Base-by-base conservation (phyloP, 2,329 filamentous ascomycete species). In the Colletotrichum gigasporum region DNA sequence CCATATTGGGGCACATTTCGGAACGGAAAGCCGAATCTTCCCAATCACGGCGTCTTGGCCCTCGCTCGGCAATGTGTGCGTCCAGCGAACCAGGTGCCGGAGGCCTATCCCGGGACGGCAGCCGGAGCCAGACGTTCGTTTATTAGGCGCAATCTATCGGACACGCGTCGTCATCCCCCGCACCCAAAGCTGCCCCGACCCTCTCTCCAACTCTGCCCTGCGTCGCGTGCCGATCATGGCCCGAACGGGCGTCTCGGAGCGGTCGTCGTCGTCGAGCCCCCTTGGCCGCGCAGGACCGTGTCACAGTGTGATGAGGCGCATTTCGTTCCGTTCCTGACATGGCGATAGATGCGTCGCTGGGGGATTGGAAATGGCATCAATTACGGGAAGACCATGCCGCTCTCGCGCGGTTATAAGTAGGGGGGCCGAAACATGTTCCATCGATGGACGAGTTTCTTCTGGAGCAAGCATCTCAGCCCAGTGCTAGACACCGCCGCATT, bases 11-110 rank as follows among this genome's bases (percentile, higher is more conserved):
- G n/a, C n/a, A n/a, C n/a, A 30, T 48, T 35, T 48, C 55, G 61
- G 61, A 60, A 24, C n/a, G 37, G 32, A 35, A 35, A 45, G 44
- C 59, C 30, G 20, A 20, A 1, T 52, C n/a, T 47, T 53, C 41
- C n/a, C 59, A 58, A 34, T 63, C 39, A 45, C 35, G 28, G 37
- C n/a, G 10, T 63, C 59, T 63, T 63, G 53, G 59, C 59, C 50
- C 12, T 26, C n/a, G 26, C 35, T 35, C 44, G 59, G 59, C 53
- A 58, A 24, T 56, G 26, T 32, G 8, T 28, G 16, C 51, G 14
- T 10, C 30, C 16, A 37, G 32, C 55, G 26, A 60, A 48, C 39
- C 47, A 60, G n/a, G 28, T 53, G 39, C 39, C 12, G n/a, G 44
- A 18, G 32, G 10, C 32, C 12, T 5, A 47, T 14, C 16, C 12